Evolutionary conservation across 768 basidiomycete genomes (phyloP), one percentile per base, ranked within the genome.

Genomic region (Lactifluus echinatus): DNA sequence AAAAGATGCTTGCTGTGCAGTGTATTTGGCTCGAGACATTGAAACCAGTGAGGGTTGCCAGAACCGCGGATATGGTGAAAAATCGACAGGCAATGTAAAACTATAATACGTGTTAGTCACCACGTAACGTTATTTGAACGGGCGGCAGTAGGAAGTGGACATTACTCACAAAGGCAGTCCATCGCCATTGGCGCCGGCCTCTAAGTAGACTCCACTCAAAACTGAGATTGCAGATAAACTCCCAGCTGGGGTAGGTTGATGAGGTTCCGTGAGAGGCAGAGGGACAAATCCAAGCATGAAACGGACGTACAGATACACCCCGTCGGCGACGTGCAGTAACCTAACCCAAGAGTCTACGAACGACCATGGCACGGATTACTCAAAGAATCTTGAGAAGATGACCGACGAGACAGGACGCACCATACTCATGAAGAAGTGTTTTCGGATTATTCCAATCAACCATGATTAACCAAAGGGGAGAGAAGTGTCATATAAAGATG

Each of bases 361-460:
- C 7, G 12, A 45, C 17, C n/a, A 3, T 2, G 7, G 17, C n/a
- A 3, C 4, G 7, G 17, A 15, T 28, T 11, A 34, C 14, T 34
- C 4, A 37, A 23, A 26, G 2, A 26, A 10, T 4, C 14, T 34
- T 15, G 23, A 14, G 19, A 34, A 12, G 26, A 14, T 11, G 8
- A 8, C 6, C 28, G 3, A n/a, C 0, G 21, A 33, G 23, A 26
- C 1, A 1, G 10, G 39, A 10, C 51, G 37, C 2, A 61, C 61
- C 40, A 8, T 49, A n/a, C 40, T 62, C 60, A 3, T 33, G 21
- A 24, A 49, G 1, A 6, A 60, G 24, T 17, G 29, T 53, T 2
- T 8, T 23, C 19, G 61, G 61, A 44, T 53, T 43, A 12, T 61
- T 19, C 61, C 61, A 62, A 37, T 62, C 31, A 33, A 61, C 59